Evolutionary conservation across 306 rosid species (phyloP), one percentile per base, ranked within the genome.

Genomic region (Dalbergia cochinchinensis): DNA sequence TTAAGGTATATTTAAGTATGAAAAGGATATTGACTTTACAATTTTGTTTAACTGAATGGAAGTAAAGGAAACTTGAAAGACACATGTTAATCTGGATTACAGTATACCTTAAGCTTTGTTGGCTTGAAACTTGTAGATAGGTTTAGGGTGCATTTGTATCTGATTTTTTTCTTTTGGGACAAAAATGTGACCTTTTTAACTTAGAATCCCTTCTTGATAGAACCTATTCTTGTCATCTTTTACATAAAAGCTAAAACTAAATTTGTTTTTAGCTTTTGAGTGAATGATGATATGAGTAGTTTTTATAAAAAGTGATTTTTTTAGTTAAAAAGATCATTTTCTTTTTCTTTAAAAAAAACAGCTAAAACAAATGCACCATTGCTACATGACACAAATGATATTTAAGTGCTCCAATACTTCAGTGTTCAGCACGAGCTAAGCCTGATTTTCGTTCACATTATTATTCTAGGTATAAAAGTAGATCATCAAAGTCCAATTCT

Each of bases 61-160:
- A 48, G 54, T 48, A 48, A 48, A 14, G 11, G 54, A 48, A 48
- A 48, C 54, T 48, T 14, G 4, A 13, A 48, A 48, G 15, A 13
- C 54, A 13, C 54, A 47, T 62, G 45, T 47, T 26, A 61, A 37
- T 35, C 42, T 68, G 65, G 48, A 59, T 35, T 9, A 60, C 19
- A 19, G 37, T 65, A 65, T 57, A 33, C 60, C 50, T 81, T 48
- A 26, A 11, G 22, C 76, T 39, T 69, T 58, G 68, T 64, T 41
- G 48, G 18, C 61, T 48, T 61, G 69, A 51, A 50, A 71, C 26
- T 58, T 4, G 33, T 58, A 12, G 69, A 42, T 60, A 42, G 45
- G 59, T 42, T 73, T 73, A 73, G 31, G 31, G 31, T 26, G 31
- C 31, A 26, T 26, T 26, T 26, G 31, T 26, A 1, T 26, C 31